Percentiles rank a stretch among this genome's conserved stretches.
Conservation (phyloP, 179 eudicot genomes). For the Vitellaria paradoxa region DNA sequence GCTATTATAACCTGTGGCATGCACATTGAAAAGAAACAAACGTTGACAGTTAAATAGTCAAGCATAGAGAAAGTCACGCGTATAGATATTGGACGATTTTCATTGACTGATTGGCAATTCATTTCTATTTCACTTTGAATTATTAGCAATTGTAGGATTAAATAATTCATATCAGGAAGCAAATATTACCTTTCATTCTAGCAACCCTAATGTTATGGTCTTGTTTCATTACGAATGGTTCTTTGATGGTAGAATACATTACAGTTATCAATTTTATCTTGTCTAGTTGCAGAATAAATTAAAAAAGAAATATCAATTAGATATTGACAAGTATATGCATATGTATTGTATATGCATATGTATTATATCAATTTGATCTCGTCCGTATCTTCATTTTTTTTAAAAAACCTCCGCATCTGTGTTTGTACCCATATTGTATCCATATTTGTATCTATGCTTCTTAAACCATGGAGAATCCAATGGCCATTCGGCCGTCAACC, state of each 20-base stretch:
- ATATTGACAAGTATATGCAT: not conserved
- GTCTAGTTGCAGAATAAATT: not conserved
- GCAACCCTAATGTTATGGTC: not conserved
- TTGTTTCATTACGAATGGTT: not conserved
- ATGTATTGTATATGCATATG: not conserved
- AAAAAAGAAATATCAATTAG: not conserved
- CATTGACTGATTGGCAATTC: not conserved
- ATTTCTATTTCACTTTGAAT: not conserved
- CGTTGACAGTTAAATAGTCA: not conserved
- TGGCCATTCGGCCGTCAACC: too few species aligned
- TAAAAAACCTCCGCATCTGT: too few species aligned
- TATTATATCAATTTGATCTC: too few species aligned
- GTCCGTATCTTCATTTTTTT: too few species aligned
- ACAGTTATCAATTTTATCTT: not conserved
- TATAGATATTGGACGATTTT: not conserved
- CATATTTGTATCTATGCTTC: too few species aligned
- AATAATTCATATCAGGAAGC: not conserved
- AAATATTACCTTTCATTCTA: not conserved
- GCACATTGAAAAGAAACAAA: constrained; percentile 7
- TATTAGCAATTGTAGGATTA: not conserved
- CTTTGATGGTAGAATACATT: not conserved
- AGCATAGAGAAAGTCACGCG: not conserved
- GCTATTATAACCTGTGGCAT: constrained; percentile 76
- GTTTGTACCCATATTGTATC: too few species aligned
- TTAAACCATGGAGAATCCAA: too few species aligned